Evolutionary conservation across 352 stramenopile species (phyloP).

Genomic region (Pythium monospermum): DNA sequence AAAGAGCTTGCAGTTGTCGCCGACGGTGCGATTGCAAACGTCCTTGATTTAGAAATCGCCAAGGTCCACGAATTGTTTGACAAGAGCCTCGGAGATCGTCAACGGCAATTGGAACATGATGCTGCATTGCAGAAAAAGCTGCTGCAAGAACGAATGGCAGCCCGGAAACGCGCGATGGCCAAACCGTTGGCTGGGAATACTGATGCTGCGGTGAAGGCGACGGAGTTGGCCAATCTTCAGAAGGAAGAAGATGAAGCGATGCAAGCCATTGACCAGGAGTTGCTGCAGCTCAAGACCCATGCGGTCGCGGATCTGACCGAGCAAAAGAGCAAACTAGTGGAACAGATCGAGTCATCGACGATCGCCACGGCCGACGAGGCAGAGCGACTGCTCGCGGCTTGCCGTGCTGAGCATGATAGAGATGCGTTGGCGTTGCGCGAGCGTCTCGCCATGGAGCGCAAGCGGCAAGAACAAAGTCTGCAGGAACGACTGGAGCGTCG

Average conservation of each 20-base stretch:
- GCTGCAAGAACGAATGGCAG: slow-evolving; percentile 11
- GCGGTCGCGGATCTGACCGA: background rate
- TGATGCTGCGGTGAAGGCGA: background rate
- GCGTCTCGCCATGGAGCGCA: slow-evolving; percentile 16
- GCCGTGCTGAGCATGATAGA: slow-evolving; percentile 22
- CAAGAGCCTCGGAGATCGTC: slow-evolving; percentile 10
- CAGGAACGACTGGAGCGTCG: slow-evolving; percentile 19
- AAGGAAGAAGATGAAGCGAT: slow-evolving; percentile 7
- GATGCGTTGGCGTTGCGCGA: slow-evolving; percentile 20
- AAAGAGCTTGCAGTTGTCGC: background rate
- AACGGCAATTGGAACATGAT: slow-evolving; percentile 2
- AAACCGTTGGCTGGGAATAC: background rate
- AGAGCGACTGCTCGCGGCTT: slow-evolving; percentile 24
- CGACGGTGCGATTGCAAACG: background rate
- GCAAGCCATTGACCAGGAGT: slow-evolving; percentile 19
- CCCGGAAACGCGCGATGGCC: background rate
- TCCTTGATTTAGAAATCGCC: slow-evolving; percentile 10
- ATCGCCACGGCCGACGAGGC: slow-evolving; percentile 21
- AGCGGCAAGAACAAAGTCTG: slow-evolving; percentile 7
- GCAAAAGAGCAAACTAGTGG: slow-evolving; percentile 16
- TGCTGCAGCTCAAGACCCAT: slow-evolving; percentile 4
- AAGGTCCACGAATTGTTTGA: slow-evolving; percentile 19
- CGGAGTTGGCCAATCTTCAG: slow-evolving; percentile 1
- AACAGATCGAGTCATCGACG: slow-evolving; percentile 17
- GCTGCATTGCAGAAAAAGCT: slow-evolving; percentile 8